phyloP scores from a whole-genome alignment of 2,329 filamentous ascomycete genomes.

The Ophiocordyceps unilateralis region DNA sequence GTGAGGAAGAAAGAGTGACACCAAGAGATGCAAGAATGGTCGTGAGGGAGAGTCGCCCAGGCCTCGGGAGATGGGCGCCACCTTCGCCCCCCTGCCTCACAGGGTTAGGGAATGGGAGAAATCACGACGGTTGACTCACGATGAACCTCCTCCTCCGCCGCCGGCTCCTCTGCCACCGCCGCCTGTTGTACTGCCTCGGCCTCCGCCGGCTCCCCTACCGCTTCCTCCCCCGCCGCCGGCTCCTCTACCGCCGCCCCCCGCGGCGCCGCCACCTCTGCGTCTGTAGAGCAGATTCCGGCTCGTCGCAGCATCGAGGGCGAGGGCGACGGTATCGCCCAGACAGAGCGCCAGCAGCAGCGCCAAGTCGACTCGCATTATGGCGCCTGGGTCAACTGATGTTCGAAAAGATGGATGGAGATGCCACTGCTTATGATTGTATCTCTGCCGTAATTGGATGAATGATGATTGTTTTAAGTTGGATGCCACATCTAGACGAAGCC shows the following conservation, averaged over 20 bases:
- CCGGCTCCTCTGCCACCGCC: not conserved
- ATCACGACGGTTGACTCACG: not conserved
- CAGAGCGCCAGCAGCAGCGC: not conserved
- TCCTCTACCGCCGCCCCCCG: not conserved
- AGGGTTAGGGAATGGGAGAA: not conserved
- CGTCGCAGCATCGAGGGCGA: not conserved
- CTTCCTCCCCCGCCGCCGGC: not conserved
- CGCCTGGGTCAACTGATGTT: not conserved
- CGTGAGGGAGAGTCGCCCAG: too few species aligned
- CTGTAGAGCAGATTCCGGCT: not conserved
- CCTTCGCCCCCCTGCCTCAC: too few species aligned
- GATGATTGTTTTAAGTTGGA: too few species aligned
- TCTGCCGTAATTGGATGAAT: too few species aligned
- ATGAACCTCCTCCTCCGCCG: not conserved
- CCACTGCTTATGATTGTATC: too few species aligned
- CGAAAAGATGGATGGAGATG: not conserved
- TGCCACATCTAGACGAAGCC: too few species aligned
- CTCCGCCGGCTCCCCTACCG: not conserved
- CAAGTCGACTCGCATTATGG: not conserved
- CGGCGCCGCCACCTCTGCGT: not conserved
- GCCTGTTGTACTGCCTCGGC: not conserved
- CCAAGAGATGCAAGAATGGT: too few species aligned
- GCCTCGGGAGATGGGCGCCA: too few species aligned
- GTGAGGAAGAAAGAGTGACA: too few species aligned
- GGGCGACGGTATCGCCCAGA: not conserved